Percentiles rank a stretch among this genome's conserved stretches.
Evolutionary conservation across 352 stramenopile species (phyloP).

Genomic region (Pythium aphanidermatum): DNA sequence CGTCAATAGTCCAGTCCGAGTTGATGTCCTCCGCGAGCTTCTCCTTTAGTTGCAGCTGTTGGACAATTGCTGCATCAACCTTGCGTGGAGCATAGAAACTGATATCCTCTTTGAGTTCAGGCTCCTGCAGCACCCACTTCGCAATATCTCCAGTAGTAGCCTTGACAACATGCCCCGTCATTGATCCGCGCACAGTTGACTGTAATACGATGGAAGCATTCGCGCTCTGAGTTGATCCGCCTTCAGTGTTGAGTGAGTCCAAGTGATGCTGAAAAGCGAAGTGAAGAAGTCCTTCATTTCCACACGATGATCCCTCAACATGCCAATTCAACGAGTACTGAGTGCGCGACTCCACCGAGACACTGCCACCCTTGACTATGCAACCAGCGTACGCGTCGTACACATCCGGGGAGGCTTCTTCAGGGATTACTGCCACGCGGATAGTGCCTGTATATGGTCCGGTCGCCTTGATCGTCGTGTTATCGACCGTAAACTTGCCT

Average conservation of each 20-base stretch:
- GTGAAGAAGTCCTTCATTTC: constrained; percentile 40
- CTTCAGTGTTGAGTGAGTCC: constrained; percentile 23
- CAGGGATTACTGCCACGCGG: constrained; percentile 46
- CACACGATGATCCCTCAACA: constrained; percentile 37
- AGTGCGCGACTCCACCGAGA: constrained; percentile 52
- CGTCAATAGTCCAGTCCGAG: constrained; percentile 36
- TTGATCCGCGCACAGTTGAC: constrained; percentile 44
- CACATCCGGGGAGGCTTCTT: constrained; percentile 24
- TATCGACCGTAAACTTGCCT: constrained; percentile 36
- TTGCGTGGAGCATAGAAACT: constrained; percentile 47
- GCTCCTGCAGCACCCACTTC: constrained; percentile 47
- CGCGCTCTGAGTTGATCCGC: constrained; percentile 15
- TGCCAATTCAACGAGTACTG: constrained; percentile 59
- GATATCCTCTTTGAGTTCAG: constrained; percentile 41
- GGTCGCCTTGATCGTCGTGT: constrained; percentile 32
- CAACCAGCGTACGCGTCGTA: constrained; percentile 57
- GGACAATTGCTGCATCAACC: constrained; percentile 21
- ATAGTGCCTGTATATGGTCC: constrained; percentile 42
- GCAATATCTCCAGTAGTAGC: constrained; percentile 31
- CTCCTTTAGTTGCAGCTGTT: constrained; percentile 27
- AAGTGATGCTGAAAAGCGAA: constrained; percentile 67
- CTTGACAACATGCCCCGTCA: constrained; percentile 38
- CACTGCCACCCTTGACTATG: constrained; percentile 41
- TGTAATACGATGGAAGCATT: constrained; percentile 31
- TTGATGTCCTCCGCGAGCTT: constrained; percentile 53